Evolutionary conservation across 202 grass and related monocot species (phyloP), one percentile per base, ranked within the genome.

Genomic region (Hordeum pubiflorum): DNA sequence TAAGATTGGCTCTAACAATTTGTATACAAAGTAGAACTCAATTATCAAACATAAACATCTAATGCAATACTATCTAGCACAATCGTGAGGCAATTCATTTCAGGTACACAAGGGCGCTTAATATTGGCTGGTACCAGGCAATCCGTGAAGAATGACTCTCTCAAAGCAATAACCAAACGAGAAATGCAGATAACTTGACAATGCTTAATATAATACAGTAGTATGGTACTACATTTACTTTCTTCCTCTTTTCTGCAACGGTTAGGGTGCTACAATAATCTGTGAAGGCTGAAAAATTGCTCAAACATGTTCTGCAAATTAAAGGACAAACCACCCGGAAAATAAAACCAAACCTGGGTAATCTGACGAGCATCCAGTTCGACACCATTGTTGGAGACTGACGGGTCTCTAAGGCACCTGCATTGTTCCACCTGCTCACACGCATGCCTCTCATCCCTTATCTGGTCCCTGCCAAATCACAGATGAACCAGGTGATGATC

Each of bases 361-460:
- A 26, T 26, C 24, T 26, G 24, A 26, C 24, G 24, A 75, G 90
- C 81, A 69, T 87, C 23, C 2, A 85, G 17, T 78, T 92, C 87
- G 76, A 92, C 92, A 78, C 58, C 77, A n/a, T 77, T 86, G 61
- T 43, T 87, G 31, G 58, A 82, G 11, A 78, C 15, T 72, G 92
- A 91, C 59, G 73, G 24, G 24, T 91, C 84, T 40, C 82, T 81
- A 60, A 97, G 84, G 54, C 67, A 74, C 44, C 55, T 80, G 50
- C 84, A 94, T 23, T 80, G 63, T 54, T 91, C 91, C 83, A 97
- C 77, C 58, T 65, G 77, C 69, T 92, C 75, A 14, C 89, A 89
- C 69, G 87, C 82, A 66, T 94, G 41, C 76, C 70, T 94, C 24
- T 92, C 83, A 60, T 86, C 84, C 27, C 76, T 82, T 57, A 92